Base-by-base conservation (phyloP, 2,329 filamentous ascomycete genomes). In the Ophiosphaerella korrae region DNA sequence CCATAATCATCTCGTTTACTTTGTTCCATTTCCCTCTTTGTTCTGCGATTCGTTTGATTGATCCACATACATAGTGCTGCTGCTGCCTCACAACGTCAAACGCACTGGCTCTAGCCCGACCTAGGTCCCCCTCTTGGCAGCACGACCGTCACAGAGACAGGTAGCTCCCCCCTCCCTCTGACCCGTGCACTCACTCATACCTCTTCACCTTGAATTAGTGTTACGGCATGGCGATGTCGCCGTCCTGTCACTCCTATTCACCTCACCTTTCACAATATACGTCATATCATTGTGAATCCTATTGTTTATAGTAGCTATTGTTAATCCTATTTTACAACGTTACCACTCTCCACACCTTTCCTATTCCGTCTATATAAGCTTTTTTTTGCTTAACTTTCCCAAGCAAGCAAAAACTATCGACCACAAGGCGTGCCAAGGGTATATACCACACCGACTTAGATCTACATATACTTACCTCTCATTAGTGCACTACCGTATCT, bases 251-350 rank as follows among this genome's bases (percentile, higher is more conserved):
- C 59, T 60, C 58, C 63, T 58, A 40, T 61, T 52, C 53, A 62
- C 49, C 43, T 60, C 50, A 42, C 50, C 46, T 41, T 48, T 48
- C 51, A 47, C 45, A 26, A 11, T 18, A 39, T 36, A 50, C 55
- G 62, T 57, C 7, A 29, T 58, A 48, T 57, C 59, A 62, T 57
- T 64, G 52, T 64, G 58, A 55, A 58, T n/a, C 44, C 44, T 51
- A 45, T 52, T 54, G 43, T 21, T 21, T 21, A 21, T 21, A 21
- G 18, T 21, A 21, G 48, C 48, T 54, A 53, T 57, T 55, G 48
- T 52, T 33, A 18, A 21, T 31, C 32, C 40, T 26, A 18, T 46
- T 56, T 38, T 50, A 60, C 55, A 56, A 43, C 36, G 33, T 44
- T 21, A 9, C 16, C 37, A 8, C 8, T 23, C 9, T 9, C 35